phyloP scores from a whole-genome alignment of 495 filamentous ascomycete species.

The Cercophora samala region DNA sequence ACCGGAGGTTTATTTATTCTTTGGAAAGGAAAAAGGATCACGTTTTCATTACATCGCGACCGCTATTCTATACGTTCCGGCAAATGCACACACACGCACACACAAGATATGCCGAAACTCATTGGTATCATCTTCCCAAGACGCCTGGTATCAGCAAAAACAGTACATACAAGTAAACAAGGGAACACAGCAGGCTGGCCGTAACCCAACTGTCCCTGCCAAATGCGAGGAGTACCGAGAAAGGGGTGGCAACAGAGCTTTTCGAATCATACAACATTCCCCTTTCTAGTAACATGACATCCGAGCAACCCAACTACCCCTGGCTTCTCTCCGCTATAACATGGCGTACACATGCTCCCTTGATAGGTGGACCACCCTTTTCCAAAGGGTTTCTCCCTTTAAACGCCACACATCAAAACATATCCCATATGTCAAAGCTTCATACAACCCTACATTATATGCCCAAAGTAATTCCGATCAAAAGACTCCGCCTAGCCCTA shows the following conservation, averaged over 20 bases:
- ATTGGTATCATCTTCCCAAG: not conserved
- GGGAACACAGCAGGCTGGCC: not conserved
- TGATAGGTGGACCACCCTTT: not conserved
- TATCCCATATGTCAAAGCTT: not conserved
- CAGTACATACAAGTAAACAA: conserved; percentile 10
- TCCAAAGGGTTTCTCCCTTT: not conserved
- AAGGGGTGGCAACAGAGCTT: not conserved
- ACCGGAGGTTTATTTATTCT: not conserved
- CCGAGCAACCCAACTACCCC: not conserved
- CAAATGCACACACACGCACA: not conserved
- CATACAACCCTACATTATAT: not conserved
- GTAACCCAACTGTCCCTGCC: not conserved
- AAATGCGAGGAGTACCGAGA: not conserved
- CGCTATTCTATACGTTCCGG: not conserved
- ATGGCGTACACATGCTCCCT: not conserved
- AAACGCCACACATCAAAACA: not conserved
- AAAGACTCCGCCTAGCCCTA: not conserved
- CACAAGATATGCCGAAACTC: not conserved
- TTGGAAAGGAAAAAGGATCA: not conserved
- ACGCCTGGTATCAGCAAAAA: conserved; percentile 10
- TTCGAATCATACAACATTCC: not conserved
- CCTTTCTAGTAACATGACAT: not conserved
- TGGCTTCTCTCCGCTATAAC: not conserved
- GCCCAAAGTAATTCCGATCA: conserved; percentile 10
- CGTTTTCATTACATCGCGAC: not conserved